Percentiles rank a stretch among this genome's conserved stretches.
Evolutionary conservation across 129 eudicot genomes (phyloP).

Genomic region (Pulicaria dysenterica): DNA sequence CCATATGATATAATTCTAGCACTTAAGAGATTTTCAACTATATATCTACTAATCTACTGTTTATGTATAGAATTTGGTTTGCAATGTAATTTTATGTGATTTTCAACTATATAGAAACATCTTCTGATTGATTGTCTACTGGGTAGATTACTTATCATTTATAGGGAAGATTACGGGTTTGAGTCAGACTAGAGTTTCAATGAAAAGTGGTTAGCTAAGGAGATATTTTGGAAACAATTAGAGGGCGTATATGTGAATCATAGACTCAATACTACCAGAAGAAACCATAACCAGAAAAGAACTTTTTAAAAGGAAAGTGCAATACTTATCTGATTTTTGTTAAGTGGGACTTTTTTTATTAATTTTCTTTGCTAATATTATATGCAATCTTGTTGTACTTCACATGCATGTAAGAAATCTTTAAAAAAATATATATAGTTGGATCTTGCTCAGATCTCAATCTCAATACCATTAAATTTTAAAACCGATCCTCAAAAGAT

Average conservation of each 20-base stretch:
- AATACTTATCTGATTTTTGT: background rate
- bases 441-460: slow-evolving; percentile 37
- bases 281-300: too few relatives aligned
- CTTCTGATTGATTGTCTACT: background rate
- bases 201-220: too few relatives aligned
- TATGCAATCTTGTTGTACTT: slow-evolving; percentile 35
- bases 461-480: slow-evolving; percentile 19
- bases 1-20: slow-evolving; percentile 33
- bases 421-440: slow-evolving; percentile 8
- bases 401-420: slow-evolving; percentile 29
- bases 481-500: slow-evolving; percentile 28
- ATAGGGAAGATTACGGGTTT: too few relatives aligned
- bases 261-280: too few relatives aligned
- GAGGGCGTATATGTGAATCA: too few relatives aligned
- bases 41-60: too few relatives aligned
- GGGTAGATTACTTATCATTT: background rate
- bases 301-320: background rate
- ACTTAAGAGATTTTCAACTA: slow-evolving; percentile 16
- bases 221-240: too few relatives aligned
- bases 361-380: background rate
- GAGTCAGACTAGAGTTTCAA: too few relatives aligned
- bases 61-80: slow-evolving; percentile 17
- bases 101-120: background rate
- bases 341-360: too few relatives aligned
- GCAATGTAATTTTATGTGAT: slow-evolving; percentile 3